phyloP scores from a whole-genome alignment of 2,329 filamentous ascomycete species.

The Stemphylium lycopersici region DNA sequence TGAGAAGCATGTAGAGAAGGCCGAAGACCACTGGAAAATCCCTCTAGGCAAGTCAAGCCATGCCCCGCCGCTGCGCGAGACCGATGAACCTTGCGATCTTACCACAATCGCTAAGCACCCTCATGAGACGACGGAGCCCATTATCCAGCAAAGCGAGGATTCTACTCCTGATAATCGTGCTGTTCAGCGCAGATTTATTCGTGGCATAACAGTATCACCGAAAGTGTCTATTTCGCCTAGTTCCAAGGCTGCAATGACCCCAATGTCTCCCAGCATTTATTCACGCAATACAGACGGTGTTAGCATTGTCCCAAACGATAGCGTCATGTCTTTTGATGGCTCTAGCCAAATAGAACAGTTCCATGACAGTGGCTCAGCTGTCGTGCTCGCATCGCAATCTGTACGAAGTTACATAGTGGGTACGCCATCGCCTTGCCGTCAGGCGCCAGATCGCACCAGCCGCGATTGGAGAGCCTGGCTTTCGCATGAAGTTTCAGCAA shows the following conservation, averaged over 20 bases:
- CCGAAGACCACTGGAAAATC: constrained; percentile 51
- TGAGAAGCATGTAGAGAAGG: constrained; percentile 45
- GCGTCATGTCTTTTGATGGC: constrained; percentile 35
- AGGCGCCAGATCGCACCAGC: constrained; percentile 41
- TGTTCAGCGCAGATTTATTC: neutral
- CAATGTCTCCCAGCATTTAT: constrained; percentile 56
- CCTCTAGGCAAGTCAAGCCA: constrained; percentile 46
- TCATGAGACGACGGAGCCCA: neutral
- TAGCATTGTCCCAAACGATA: constrained; percentile 46
- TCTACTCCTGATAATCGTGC: no score
- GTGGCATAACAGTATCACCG: neutral
- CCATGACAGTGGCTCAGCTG: constrained; percentile 43
- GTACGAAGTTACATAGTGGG: constrained; percentile 52
- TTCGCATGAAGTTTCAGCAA: constrained; percentile 51
- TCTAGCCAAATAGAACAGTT: constrained; percentile 7
- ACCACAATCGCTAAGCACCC: constrained; percentile 10
- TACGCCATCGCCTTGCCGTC: constrained; percentile 33
- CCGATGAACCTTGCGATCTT: constrained; percentile 26
- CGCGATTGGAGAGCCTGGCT: constrained; percentile 57
- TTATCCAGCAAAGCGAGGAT: neutral
- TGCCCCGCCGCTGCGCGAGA: constrained; percentile 38
- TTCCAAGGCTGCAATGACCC: constrained; percentile 25
- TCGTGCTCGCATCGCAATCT: constrained; percentile 53
- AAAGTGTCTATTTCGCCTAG: constrained; percentile 15
- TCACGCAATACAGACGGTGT: constrained; percentile 51